Evolutionary conservation across 441 rosid species (phyloP).

Genomic region (Flueggea neowawraea): DNA sequence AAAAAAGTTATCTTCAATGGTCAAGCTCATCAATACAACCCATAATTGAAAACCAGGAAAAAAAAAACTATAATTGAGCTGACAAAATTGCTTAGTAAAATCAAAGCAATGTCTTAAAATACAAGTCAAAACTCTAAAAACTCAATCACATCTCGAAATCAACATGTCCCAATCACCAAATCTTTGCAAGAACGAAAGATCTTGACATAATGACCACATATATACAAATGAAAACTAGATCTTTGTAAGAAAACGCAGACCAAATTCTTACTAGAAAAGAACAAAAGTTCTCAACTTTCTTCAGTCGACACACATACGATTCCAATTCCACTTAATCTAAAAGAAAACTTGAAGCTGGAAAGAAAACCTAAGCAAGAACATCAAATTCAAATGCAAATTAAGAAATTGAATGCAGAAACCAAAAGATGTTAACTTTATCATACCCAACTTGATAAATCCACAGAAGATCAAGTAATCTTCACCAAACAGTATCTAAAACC

Average conservation of each 20-base stretch:
- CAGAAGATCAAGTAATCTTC: constrained; percentile 8
- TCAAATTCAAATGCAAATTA: constrained; percentile 9
- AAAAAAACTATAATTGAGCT: too few relatives aligned
- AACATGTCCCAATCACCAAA: constrained; percentile 5
- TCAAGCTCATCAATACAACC: not conserved
- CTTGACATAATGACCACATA: constrained; percentile 13
- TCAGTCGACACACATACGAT: not conserved
- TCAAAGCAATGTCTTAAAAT: not conserved
- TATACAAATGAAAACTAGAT: too few relatives aligned
- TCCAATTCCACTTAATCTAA: not conserved
- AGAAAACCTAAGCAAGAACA: not conserved
- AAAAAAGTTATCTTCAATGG: not conserved
- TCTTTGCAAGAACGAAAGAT: constrained; percentile 22
- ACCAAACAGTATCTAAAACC: constrained; percentile 13
- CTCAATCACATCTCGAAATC: constrained; percentile 7
- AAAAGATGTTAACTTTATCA: not conserved
- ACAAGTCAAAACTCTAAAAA: constrained; percentile 1
- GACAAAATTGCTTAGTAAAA: not conserved
- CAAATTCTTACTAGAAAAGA: too few relatives aligned
- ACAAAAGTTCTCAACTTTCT: constrained; percentile 1
- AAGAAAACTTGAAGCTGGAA: constrained; percentile 1
- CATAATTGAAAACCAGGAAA: too few relatives aligned
- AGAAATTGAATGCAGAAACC: constrained; percentile 5
- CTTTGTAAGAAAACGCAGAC: too few relatives aligned
- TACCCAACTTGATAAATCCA: not conserved